phyloP scores from a whole-genome alignment of 768 basidiomycete genomes.

The Butyriboletus loyo region DNA sequence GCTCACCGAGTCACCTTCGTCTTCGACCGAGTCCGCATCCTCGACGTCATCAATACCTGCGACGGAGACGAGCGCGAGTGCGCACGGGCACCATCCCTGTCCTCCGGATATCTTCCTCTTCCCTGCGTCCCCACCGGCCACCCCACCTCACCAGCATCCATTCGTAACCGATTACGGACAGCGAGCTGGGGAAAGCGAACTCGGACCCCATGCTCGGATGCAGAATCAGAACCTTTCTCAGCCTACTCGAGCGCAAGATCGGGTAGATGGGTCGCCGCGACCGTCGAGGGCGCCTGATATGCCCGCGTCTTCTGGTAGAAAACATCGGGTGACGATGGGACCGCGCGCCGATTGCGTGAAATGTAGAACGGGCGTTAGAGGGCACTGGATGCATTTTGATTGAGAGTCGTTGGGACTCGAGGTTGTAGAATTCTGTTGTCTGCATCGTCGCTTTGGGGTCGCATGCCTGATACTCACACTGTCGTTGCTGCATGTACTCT shows the following conservation, averaged over 20 bases:
- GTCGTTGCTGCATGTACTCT: conserved; percentile 2
- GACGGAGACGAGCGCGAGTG: background rate
- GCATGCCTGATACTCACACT: conserved; percentile 4
- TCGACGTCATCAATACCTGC: conserved; percentile 11
- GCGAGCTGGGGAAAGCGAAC: background rate
- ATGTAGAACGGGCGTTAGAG: conserved; percentile 61
- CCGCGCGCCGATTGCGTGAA: conserved; percentile 67
- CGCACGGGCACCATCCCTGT: background rate
- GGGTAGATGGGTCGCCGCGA: conserved; percentile 14
- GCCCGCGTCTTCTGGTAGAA: conserved; percentile 26
- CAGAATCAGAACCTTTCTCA: background rate
- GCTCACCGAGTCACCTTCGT: conserved; percentile 22
- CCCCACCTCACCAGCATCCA: conserved; percentile 12
- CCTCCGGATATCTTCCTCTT: conserved; percentile 29
- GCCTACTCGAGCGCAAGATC: conserved; percentile 10
- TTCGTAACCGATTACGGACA: conserved; percentile 6
- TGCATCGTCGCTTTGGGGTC: background rate
- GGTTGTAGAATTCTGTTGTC: background rate
- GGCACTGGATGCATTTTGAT: conserved; percentile 70
- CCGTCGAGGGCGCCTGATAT: conserved; percentile 11
- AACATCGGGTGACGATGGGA: conserved; percentile 64
- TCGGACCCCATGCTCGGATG: conserved; percentile 1
- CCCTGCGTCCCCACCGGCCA: conserved; percentile 28
- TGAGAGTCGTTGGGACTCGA: conserved; percentile 21
- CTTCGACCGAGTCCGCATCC: conserved; percentile 18